Evolutionary conservation across 2,329 filamentous ascomycete genomes (phyloP), one percentile per base, ranked within the genome.

Genomic region (Arthroderma uncinatum): DNA sequence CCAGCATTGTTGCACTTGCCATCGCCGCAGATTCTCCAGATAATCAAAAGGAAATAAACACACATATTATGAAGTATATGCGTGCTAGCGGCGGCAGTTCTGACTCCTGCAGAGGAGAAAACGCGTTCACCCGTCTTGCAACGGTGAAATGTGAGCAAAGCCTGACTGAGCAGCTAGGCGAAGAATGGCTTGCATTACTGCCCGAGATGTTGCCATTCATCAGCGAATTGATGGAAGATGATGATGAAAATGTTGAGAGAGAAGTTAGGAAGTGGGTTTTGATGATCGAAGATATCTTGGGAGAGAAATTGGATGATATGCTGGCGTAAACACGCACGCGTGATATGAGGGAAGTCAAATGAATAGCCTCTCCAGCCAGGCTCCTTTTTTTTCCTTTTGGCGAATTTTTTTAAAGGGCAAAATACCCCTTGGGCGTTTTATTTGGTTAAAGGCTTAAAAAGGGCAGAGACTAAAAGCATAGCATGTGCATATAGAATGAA

Each of bases 131-230:
- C 6, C 81, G 93, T 14, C 76, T 97, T 34, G 89, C 87, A 1
- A 89, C 89, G 0, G 85, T 98, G 36, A 84, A 84, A 72, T 86
- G 86, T 63, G 83, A 97, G 74, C 86, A 90, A 68, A 81, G 80
- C 12, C 76, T 97, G 61, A 94, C 90, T 10, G 83, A 87, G 63
- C 78, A 82, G 52, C 74, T 97, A 25, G 91, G 91, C 59, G 91
- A 97, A 70, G 93, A 98, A 68, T 98, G 93, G 93, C 74, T 98
- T 59, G 82, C 84, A 1, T 81, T 94, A 76, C 71, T 97, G 68
- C 89, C 92, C 0, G 93, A 98, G 79, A 97, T 96, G 86, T 74
- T 98, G 69, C 92, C 94, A 19, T 89, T 92, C 62, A 95, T 99
- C 65, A 94, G 89, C 66, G 93, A 98, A 75, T 72, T 95, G 66